Evolutionary conservation across 345 rosid genomes (phyloP).

Genomic region (Citrus unshiu): DNA sequence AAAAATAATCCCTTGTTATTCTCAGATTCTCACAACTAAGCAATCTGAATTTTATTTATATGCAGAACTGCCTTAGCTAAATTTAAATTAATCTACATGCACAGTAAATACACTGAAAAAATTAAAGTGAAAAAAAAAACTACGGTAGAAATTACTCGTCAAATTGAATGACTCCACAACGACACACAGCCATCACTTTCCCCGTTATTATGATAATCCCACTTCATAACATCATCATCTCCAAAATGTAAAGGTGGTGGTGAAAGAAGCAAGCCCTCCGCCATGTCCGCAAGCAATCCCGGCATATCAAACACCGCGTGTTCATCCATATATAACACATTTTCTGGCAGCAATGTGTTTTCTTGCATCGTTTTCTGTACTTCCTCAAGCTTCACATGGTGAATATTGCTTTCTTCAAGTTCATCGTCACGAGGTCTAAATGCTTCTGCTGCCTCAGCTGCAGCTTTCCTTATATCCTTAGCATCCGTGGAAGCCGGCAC

Average conservation of each 20-base stretch:
- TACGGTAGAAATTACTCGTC: not conserved
- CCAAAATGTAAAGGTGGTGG: conserved; percentile 42
- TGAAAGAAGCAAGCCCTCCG: conserved; percentile 61
- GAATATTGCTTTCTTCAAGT: conserved; percentile 2
- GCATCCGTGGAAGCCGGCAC: conserved; percentile 45
- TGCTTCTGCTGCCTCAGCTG: conserved; percentile 52
- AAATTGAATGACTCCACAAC: conserved; percentile 38
- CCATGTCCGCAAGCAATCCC: conserved; percentile 42
- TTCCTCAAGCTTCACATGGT: not conserved
- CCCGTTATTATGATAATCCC: conserved; percentile 13
- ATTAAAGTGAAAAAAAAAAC: not conserved
- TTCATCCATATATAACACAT: conserved; percentile 27
- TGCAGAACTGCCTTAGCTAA: no score
- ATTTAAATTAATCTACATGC: no score
- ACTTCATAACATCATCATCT: not conserved
- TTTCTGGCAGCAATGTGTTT: conserved; percentile 9
- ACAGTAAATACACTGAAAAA: no score
- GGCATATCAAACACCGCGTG: conserved; percentile 46
- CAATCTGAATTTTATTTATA: no score
- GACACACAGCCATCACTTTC: conserved; percentile 27
- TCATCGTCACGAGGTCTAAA: conserved; percentile 35
- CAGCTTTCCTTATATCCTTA: conserved; percentile 38
- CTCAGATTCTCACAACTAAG: no score
- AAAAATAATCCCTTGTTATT: no score
- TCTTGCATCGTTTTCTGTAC: conserved; percentile 3